Base-by-base conservation (phyloP, 306 rosid species). In the Pyrus pyrifolia region DNA sequence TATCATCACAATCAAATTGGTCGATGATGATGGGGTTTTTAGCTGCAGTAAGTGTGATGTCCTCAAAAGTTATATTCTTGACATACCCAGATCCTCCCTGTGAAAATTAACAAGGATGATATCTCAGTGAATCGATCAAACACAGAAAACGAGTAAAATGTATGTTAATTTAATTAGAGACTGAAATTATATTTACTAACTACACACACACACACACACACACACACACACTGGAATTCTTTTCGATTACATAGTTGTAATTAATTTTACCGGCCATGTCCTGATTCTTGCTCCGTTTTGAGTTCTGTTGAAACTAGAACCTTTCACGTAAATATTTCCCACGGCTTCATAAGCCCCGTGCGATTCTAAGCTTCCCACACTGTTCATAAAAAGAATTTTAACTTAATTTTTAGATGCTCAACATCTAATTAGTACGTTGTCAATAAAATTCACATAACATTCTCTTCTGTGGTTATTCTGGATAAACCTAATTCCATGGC, bases 401-500 rank as follows among this genome's bases (percentile, higher is more conserved):
- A 4, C 46, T 42, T 42, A 42, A 42, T 31, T 31, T 31, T 42
- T 42, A 42, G 12, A 42, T 42, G 14, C 46, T 42, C 13, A 42
- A 9, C 46, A 10, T 42, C 46, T 42, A 30, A 10, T 42, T 42
- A 42, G 11, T 11, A 25, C 27, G 46, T 42, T 42, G 14, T 42
- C 46, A 42, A n/a, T 55, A 31, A 55, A 55, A 55, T 21, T 55
- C 23, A 55, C 0, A 55, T 3, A 11, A 9, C 6, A 30, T 30
- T 9, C 5, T 21, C 6, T 58, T 58, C 4, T 58, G 15, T 58
- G 6, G 15, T 58, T 8, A 58, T 17, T 64, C 44, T 66, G 59
- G 65, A 52, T 67, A 45, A 59, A 88, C 93, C 88, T 89, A 51
- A 89, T 89, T 66, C 91, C 93, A 18, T 89, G 91, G 45, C 84